Conservation (phyloP, 805 yeast species). For the Suhomyces vadensis region DNA sequence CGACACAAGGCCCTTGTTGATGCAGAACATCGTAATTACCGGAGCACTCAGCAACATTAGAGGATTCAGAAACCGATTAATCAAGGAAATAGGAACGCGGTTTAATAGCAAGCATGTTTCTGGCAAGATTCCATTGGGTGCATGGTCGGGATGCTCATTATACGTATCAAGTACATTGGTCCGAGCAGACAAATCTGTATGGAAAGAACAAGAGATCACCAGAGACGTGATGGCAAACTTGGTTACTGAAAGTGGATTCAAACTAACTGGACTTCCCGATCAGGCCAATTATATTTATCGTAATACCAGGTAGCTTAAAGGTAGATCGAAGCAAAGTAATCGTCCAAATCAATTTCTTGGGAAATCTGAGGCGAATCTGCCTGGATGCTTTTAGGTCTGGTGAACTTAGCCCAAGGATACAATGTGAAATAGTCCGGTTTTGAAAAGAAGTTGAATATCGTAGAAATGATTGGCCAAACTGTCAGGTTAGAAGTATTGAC, state of each 20-base stretch:
- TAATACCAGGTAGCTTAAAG: not conserved
- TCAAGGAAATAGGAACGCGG: constrained; percentile 13
- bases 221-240: constrained; percentile 17
- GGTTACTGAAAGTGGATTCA: constrained; percentile 5
- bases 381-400: not conserved
- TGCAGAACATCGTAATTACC: constrained; percentile 22
- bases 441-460: not conserved
- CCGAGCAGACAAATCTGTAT: constrained; percentile 14
- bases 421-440: constrained; percentile 10
- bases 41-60: constrained; percentile 27
- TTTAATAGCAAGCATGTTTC: not conserved
- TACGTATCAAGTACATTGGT: constrained; percentile 24
- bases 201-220: constrained; percentile 24
- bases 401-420: constrained; percentile 19
- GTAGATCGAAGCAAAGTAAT: constrained; percentile 5
- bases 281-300: not conserved
- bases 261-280: constrained; percentile 9
- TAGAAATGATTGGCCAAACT: not conserved
- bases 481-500: not conserved
- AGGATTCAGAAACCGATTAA: constrained; percentile 21
- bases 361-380: not conserved
- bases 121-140: constrained; percentile 21
- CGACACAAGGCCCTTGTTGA: constrained; percentile 20
- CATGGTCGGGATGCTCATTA: constrained; percentile 35
- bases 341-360: constrained; percentile 8